phyloP scores from a whole-genome alignment of 2,329 filamentous ascomycete species.

The Aquanectria penicillioides region DNA sequence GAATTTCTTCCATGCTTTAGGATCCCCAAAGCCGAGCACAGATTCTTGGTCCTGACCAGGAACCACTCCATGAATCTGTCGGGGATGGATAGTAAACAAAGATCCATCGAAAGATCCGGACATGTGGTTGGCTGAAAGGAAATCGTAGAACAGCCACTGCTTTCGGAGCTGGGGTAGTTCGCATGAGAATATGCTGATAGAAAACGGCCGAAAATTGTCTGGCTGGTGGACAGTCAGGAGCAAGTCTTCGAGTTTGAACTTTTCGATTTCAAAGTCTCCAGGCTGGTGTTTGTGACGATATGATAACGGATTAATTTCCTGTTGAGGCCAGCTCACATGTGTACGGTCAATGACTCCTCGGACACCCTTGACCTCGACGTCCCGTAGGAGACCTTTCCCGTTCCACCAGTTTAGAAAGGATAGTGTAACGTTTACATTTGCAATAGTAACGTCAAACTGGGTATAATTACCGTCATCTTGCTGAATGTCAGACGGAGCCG shows the following conservation, averaged over 20 bases:
- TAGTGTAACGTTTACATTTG: constrained; percentile 93
- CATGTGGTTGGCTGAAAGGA: constrained; percentile 94
- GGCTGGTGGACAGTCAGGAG: constrained; percentile 93
- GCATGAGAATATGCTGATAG: constrained; percentile 94
- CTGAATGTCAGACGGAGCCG: constrained; percentile 46
- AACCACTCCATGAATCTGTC: constrained; percentile 85
- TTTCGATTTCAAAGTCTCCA: constrained; percentile 96
- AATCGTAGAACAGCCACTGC: constrained; percentile 98
- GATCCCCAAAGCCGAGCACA: constrained; percentile 67
- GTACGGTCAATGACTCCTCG: constrained; percentile 93
- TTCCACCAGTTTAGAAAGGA: constrained; percentile 99
- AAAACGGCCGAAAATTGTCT: constrained; percentile 89
- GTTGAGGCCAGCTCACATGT: constrained; percentile 73
- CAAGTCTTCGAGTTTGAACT: constrained; percentile 95
- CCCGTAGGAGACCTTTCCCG: constrained; percentile 87
- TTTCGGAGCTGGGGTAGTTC: constrained; percentile 93
- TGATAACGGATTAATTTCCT: constrained; percentile 81
- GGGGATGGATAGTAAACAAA: constrained; percentile 94
- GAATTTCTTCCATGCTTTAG: constrained; percentile 92
- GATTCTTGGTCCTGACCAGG: constrained; percentile 66
- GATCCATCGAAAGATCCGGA: constrained; percentile 96
- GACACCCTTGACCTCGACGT: constrained; percentile 94
- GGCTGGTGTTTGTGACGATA: constrained; percentile 89
- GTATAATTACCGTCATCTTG: constrained; percentile 94
- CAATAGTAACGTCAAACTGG: constrained; percentile 94